phyloP scores from a whole-genome alignment of 73 alveolate genomes.

The Paramecium sexaurelia region DNA sequence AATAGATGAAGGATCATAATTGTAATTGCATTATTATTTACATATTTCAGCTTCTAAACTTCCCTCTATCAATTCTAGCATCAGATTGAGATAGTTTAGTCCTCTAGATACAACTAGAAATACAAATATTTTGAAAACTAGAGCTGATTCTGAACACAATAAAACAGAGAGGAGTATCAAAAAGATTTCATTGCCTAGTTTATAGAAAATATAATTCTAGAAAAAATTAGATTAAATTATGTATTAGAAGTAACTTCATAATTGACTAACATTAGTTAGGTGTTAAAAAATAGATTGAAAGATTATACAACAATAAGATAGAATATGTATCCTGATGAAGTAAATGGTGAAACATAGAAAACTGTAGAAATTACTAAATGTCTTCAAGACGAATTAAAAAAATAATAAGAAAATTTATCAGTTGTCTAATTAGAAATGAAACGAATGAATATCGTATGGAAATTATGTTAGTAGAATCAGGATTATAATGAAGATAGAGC shows the following conservation, averaged over 20 bases:
- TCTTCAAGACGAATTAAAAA: neutral
- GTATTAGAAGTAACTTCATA: neutral
- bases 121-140: neutral
- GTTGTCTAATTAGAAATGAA: neutral
- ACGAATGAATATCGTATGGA: neutral
- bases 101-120: neutral
- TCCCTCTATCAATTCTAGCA: neutral
- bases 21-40: neutral
- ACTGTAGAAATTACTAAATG: neutral
- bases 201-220: neutral
- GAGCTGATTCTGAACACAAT: constrained; percentile 21
- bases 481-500: constrained; percentile 53
- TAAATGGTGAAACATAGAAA: neutral
- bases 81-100: constrained; percentile 20
- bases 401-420: neutral
- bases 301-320: neutral
- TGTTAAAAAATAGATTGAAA: constrained; percentile 6
- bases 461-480: neutral
- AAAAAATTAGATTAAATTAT: neutral
- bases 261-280: constrained; percentile 7
- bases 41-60: neutral
- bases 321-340: neutral
- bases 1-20: neutral
- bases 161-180: neutral
- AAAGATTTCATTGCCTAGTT: neutral